Conservation (phyloP, 768 basidiomycete genomes). For the Leccinellum luteum region DNA sequence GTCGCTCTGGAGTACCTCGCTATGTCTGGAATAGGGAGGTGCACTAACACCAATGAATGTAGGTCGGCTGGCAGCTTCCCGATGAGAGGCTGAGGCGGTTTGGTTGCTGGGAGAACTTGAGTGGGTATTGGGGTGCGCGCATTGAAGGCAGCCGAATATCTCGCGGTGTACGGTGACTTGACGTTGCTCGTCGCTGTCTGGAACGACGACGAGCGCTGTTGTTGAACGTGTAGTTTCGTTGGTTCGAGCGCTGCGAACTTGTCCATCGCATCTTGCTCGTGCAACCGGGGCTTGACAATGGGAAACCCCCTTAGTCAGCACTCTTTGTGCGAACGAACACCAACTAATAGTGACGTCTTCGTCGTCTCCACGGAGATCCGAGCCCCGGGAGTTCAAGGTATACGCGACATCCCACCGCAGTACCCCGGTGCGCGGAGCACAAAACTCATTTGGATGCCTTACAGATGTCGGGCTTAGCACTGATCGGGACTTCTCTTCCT, state of each 20-base stretch:
- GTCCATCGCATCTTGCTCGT: constrained; percentile 52
- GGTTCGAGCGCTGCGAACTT: constrained; percentile 87
- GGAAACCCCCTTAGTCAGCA: too few relatives aligned
- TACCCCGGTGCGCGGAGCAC: constrained; percentile 40
- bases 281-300: neutral
- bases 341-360: constrained; percentile 34
- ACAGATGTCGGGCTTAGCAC: constrained; percentile 49
- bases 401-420: constrained; percentile 43
- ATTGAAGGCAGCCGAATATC: constrained; percentile 7
- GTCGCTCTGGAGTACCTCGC: constrained; percentile 70
- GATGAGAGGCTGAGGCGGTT: constrained; percentile 43
- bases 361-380: constrained; percentile 35
- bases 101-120: constrained; percentile 18
- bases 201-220: constrained; percentile 18
- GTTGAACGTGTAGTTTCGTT: constrained; percentile 49
- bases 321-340: too few relatives aligned
- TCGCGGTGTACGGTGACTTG: constrained; percentile 8
- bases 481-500: constrained; percentile 43
- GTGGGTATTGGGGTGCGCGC: neutral
- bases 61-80: constrained; percentile 80
- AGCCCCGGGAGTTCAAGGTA: constrained; percentile 46
- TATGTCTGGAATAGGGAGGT: constrained; percentile 78
- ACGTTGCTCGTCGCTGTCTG: constrained; percentile 12
- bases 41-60: constrained; percentile 68
- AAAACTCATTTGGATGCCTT: neutral